Evolutionary conservation across 164 flowering plant genomes (phyloP).

Genomic region (Paratinospora sagittata): DNA sequence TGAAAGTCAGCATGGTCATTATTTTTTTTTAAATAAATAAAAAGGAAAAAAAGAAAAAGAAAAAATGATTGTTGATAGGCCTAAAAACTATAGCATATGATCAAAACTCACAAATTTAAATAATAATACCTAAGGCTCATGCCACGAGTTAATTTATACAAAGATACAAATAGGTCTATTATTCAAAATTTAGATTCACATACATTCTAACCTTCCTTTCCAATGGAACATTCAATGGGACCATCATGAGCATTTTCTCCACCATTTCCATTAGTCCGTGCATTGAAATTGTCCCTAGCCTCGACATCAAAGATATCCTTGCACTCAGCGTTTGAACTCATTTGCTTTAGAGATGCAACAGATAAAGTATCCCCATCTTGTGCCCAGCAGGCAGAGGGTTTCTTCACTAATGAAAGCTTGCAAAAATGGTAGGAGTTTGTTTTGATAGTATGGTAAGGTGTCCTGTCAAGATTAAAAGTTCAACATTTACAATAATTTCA

Average conservation of each 20-base stretch:
- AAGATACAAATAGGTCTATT: neutral
- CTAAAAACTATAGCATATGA: neutral
- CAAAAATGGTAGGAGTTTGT: constrained; percentile 88
- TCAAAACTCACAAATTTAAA: neutral
- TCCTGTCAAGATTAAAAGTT: constrained; percentile 33
- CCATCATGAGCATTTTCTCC: constrained; percentile 18
- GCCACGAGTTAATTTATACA: neutral
- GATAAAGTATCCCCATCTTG: constrained; percentile 19
- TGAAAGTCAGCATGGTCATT: neutral
- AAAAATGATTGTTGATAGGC: too few relatives aligned
- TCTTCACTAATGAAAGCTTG: constrained; percentile 75
- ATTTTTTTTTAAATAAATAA: neutral
- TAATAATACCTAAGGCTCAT: neutral
- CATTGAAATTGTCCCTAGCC: constrained; percentile 14
- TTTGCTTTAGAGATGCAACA: constrained; percentile 5
- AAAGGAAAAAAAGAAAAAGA: too few relatives aligned
- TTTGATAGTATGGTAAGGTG: constrained; percentile 48
- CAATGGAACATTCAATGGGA: constrained; percentile 13
- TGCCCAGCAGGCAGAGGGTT: constrained; percentile 23
- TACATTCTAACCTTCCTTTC: constrained; percentile 27
- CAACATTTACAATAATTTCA: neutral
- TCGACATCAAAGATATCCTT: constrained; percentile 18
- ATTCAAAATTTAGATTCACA: neutral
- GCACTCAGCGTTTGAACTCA: constrained; percentile 4
- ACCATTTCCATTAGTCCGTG: constrained; percentile 13